These are phyloP conservation scores for Phaseolus coccineus DNA, from an alignment of 331 rosid species.

Conservation along the genomic window DNA sequence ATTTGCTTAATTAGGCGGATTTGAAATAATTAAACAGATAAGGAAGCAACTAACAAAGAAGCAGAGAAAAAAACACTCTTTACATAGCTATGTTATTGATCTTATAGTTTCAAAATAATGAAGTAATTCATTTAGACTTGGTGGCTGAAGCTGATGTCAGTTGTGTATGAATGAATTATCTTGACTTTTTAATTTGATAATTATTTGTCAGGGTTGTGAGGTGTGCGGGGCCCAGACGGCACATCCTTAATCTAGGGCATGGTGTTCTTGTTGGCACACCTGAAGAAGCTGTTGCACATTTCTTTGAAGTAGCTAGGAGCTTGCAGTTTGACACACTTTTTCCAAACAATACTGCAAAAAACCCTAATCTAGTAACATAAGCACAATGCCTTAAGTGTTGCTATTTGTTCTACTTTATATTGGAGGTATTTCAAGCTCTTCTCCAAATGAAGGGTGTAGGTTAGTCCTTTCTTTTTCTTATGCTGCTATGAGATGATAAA, in stretches of 20 bases:
- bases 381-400: constrained; percentile 1
- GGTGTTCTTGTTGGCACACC: constrained; percentile 97
- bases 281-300: constrained; percentile 96
- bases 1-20: constrained; percentile 4
- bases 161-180: constrained; percentile 18
- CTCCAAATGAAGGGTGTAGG: constrained; percentile 31
- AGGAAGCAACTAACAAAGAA: neutral
- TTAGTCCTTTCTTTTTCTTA: constrained; percentile 34
- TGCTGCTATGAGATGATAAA: constrained; percentile 34
- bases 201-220: constrained; percentile 80
- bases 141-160: neutral
- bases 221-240: constrained; percentile 87
- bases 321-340: constrained; percentile 69
- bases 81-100: neutral
- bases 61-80: neutral
- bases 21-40: constrained; percentile 7
- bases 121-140: constrained; percentile 4
- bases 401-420: constrained; percentile 35
- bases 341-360: constrained; percentile 55
- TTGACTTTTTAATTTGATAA: constrained; percentile 7
- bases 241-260: constrained; percentile 95
- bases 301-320: constrained; percentile 93
- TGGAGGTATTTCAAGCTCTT: constrained; percentile 44
- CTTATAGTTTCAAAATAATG: constrained; percentile 28
- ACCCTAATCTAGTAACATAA: constrained; percentile 49